Percentiles rank a stretch among this genome's conserved stretches.
Evolutionary conservation across 2,329 filamentous ascomycete genomes (phyloP).

Genomic region (Nakataea oryzae): DNA sequence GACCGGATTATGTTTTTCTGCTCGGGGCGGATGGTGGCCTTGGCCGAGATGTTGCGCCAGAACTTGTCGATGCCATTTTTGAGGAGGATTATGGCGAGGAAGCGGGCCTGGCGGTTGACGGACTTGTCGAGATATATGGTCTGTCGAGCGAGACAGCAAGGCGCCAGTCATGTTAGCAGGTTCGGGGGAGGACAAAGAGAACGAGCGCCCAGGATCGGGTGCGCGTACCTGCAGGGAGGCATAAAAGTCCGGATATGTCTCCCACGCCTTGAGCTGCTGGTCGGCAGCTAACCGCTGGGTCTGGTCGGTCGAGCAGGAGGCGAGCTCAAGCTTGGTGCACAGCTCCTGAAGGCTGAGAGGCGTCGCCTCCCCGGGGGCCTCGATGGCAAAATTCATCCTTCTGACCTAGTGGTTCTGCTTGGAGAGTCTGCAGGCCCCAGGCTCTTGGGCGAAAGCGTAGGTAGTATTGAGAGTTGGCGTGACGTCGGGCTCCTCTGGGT

Average conservation of each 20-base stretch:
- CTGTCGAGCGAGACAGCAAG: slow-evolving; percentile 34
- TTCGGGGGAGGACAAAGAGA: not conserved
- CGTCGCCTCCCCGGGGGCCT: slow-evolving; percentile 72
- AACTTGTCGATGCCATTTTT: slow-evolving; percentile 96
- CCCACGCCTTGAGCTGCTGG: slow-evolving; percentile 64
- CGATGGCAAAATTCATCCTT: slow-evolving; percentile 60
- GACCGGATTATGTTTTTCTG: slow-evolving; percentile 71
- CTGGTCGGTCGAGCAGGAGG: slow-evolving; percentile 47
- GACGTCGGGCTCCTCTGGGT: not conserved
- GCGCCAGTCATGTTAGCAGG: not conserved
- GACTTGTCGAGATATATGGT: slow-evolving; percentile 72
- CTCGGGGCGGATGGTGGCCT: slow-evolving; percentile 58
- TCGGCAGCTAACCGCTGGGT: slow-evolving; percentile 55
- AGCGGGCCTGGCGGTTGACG: slow-evolving; percentile 67
- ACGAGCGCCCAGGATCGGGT: not conserved
- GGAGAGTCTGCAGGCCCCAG: not conserved
- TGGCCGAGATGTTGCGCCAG: slow-evolving; percentile 57
- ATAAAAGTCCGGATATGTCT: slow-evolving; percentile 55
- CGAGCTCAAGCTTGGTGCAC: slow-evolving; percentile 51
- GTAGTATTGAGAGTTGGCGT: not conserved
- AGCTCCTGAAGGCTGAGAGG: slow-evolving; percentile 56
- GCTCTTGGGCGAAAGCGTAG: not conserved
- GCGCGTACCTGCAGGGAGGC: slow-evolving; percentile 53
- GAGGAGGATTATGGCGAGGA: slow-evolving; percentile 84
- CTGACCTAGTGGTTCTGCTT: slow-evolving; percentile 2